A percentile compares a stretch with the other conserved stretches of the same genome.
Conservation (phyloP, 2,329 filamentous ascomycete genomes). For the Pseudogymnoascus sp. region DNA sequence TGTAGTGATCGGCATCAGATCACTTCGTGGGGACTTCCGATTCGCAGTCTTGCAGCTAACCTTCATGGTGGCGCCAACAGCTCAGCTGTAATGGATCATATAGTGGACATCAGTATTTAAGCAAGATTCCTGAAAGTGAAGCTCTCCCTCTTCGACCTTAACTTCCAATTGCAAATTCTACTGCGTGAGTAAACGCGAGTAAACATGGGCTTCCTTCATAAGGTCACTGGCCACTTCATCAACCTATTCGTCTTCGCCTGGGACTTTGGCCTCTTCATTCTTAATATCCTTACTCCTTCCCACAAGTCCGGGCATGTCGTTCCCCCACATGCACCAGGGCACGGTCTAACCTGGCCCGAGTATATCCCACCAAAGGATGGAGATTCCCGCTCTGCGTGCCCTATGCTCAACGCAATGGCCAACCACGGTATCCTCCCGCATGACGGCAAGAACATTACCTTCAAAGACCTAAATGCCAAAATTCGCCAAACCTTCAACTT, state of each 20-base stretch:
- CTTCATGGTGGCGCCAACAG: slow-evolving; percentile 4
- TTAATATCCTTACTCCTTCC: slow-evolving; percentile 31
- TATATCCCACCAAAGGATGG: slow-evolving; percentile 30
- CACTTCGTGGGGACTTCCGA: neutral
- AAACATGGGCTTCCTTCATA: neutral
- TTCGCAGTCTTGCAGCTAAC: neutral
- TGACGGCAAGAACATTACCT: slow-evolving; percentile 29
- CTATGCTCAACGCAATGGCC: slow-evolving; percentile 35
- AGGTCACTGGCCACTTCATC: slow-evolving; percentile 20
- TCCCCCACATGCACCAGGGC: slow-evolving; percentile 27
- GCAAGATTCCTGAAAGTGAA: neutral
- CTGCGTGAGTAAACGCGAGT: neutral
- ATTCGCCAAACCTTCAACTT: slow-evolving; percentile 17
- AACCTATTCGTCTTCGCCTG: slow-evolving; percentile 31
- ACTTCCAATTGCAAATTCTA: neutral
- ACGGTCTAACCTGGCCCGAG: slow-evolving; percentile 30
- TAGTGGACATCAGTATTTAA: neutral
- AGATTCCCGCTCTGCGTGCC: slow-evolving; percentile 30
- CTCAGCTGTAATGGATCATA: neutral
- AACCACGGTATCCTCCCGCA: slow-evolving; percentile 36
- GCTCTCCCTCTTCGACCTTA: neutral
- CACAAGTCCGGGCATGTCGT: slow-evolving; percentile 30
- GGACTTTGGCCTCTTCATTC: slow-evolving; percentile 32
- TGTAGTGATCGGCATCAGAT: neutral
- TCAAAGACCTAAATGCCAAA: slow-evolving; percentile 16